phyloP scores from a whole-genome alignment of 495 filamentous ascomycete species.

The Sphaerosporella brunnea region DNA sequence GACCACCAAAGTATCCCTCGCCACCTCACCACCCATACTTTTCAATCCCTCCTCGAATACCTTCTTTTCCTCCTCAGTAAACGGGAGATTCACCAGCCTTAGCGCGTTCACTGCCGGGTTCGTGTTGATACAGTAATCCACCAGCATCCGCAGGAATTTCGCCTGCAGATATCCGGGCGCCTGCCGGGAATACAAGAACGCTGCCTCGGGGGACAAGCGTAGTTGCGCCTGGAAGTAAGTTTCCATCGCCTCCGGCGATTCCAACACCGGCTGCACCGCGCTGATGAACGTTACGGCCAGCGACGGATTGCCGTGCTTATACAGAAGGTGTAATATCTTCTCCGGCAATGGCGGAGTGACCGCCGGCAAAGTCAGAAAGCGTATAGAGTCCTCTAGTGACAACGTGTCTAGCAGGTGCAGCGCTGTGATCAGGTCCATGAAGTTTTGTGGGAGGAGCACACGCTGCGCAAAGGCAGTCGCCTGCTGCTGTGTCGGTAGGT shows the following conservation, averaged over 20 bases:
- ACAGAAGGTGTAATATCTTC: neutral
- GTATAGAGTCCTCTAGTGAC: neutral
- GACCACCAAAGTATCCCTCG: constrained; percentile 23
- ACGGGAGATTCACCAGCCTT: constrained; percentile 20
- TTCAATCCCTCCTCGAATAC: constrained; percentile 14
- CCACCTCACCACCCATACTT: constrained; percentile 8
- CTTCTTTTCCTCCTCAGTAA: constrained; percentile 15
- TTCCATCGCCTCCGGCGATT: constrained; percentile 13
- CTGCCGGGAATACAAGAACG: constrained; percentile 20
- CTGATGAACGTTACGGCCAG: neutral
- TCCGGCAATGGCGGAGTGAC: neutral
- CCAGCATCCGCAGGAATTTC: constrained; percentile 11
- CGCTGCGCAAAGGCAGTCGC: constrained; percentile 6
- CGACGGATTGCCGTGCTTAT: neutral
- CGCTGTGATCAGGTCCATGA: neutral
- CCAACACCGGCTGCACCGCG: constrained; percentile 9
- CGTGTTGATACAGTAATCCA: constrained; percentile 7
- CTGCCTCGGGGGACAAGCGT: constrained; percentile 12
- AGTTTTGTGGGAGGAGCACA: constrained; percentile 2
- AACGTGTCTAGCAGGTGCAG: constrained; percentile 18
- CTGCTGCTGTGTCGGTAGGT: constrained; percentile 15
- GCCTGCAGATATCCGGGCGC: constrained; percentile 10
- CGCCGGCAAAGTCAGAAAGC: neutral
- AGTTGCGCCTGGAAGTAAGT: constrained; percentile 15
- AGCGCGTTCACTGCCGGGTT: constrained; percentile 18